Conservation (phyloP, 139 green algal species). For the Eudorina sp. region DNA sequence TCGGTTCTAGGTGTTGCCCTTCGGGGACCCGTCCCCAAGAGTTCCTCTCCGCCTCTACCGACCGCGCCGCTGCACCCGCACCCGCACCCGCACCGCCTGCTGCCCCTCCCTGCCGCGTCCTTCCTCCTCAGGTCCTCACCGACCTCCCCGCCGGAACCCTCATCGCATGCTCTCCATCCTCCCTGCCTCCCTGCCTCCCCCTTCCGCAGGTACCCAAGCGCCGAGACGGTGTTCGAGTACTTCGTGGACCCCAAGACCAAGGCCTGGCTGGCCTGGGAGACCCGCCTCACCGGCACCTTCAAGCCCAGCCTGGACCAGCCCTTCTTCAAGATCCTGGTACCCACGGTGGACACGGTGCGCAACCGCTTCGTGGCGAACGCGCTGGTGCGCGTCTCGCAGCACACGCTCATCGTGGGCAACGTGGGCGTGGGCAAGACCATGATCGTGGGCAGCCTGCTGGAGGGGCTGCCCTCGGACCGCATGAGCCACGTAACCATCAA, state of each 20-base stretch:
- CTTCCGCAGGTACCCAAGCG: constrained; percentile 65
- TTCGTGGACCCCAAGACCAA: constrained; percentile 74
- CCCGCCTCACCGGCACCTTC: constrained; percentile 72
- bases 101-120: no score
- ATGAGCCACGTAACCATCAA: constrained; percentile 78
- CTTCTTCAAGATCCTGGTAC: constrained; percentile 87
- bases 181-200: neutral
- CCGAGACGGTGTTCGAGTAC: constrained; percentile 89
- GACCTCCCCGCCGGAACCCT: no score
- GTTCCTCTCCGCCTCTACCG: no score
- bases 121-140: no score
- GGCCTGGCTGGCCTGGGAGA: constrained; percentile 81
- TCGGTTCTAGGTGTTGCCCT: no score
- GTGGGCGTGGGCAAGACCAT: constrained; percentile 90
- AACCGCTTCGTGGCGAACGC: constrained; percentile 71
- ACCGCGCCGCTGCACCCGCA: no score
- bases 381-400: constrained; percentile 66
- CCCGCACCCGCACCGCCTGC: no score
- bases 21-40: no score
- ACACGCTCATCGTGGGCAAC: constrained; percentile 82
- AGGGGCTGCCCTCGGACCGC: constrained; percentile 67
- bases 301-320: constrained; percentile 73
- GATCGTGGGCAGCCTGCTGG: constrained; percentile 76
- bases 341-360: constrained; percentile 83
- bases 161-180: neutral